These are phyloP conservation scores for Sporisorium sorghi DNA, from an alignment of 1,284 basidiomycete genomes.

Conservation along the genomic window DNA sequence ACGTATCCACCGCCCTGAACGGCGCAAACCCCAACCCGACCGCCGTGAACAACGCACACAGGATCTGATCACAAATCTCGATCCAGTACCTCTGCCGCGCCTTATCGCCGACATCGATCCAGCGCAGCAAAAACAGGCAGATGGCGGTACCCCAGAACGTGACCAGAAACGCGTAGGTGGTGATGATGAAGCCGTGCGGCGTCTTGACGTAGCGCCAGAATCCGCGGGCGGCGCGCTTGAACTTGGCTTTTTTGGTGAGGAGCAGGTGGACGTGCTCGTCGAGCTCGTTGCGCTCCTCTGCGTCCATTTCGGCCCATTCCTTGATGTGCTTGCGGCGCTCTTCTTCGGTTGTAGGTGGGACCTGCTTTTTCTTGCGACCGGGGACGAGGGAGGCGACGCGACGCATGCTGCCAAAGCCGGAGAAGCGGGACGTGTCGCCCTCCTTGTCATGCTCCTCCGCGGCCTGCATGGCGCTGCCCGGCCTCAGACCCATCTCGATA, in stretches of 20 bases:
- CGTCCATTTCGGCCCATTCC: constrained; percentile 63
- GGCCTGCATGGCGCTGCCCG: neutral
- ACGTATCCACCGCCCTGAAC: constrained; percentile 66
- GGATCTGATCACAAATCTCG: constrained; percentile 67
- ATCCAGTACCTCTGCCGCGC: constrained; percentile 61
- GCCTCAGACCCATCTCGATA: constrained; percentile 38
- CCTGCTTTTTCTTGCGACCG: constrained; percentile 28
- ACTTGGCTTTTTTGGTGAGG: constrained; percentile 76
- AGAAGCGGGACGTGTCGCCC: neutral
- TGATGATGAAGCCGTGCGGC: constrained; percentile 66
- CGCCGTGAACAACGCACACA: constrained; percentile 65
- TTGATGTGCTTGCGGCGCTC: constrained; percentile 59
- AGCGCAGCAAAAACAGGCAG: constrained; percentile 61
- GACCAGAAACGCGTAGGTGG: constrained; percentile 60
- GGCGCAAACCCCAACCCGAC: constrained; percentile 66
- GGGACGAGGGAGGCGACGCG: constrained; percentile 27
- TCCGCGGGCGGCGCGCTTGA: constrained; percentile 55
- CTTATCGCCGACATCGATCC: constrained; percentile 53
- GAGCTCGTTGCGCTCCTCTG: constrained; percentile 70
- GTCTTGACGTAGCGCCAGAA: constrained; percentile 64
- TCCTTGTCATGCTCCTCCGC: constrained; percentile 3
- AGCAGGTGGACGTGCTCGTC: constrained; percentile 84
- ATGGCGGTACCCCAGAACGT: constrained; percentile 66
- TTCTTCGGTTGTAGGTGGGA: constrained; percentile 41
- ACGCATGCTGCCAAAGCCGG: constrained; percentile 24